A percentile compares a stretch with the other conserved stretches of the same genome.
Conservation (phyloP, 441 rosid species). For the Melastoma candidum region DNA sequence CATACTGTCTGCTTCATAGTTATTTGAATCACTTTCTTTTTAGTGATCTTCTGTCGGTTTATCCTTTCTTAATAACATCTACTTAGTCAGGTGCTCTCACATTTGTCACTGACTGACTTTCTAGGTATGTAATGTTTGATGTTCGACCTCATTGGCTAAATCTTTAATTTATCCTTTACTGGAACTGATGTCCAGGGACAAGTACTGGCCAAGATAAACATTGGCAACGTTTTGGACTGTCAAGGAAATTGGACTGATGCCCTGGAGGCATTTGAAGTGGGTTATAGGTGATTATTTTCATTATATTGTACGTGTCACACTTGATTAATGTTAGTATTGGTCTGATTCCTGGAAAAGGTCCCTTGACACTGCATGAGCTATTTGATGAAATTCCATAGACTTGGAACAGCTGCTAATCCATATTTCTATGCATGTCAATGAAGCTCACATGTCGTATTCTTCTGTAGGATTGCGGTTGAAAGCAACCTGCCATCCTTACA, state of each 20-base stretch:
- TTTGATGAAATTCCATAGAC: no score
- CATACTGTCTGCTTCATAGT: background rate
- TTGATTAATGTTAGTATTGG: background rate
- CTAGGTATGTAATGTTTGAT: constrained; percentile 2
- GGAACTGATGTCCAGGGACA: constrained; percentile 60
- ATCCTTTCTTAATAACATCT: no score
- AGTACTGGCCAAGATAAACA: constrained; percentile 72
- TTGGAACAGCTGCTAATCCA: no score
- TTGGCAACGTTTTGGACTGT: constrained; percentile 74
- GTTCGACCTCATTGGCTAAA: background rate
- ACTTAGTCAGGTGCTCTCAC: no score
- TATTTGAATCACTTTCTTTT: background rate
- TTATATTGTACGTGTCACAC: constrained; percentile 5
- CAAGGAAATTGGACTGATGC: constrained; percentile 72
- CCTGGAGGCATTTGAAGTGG: constrained; percentile 63
- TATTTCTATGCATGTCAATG: no score
- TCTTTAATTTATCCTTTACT: background rate
- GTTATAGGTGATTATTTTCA: constrained; percentile 45
- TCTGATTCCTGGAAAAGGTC: no score
- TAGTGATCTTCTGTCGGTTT: no score
- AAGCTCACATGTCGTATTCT: background rate
- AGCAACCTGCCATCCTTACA: constrained; percentile 63
- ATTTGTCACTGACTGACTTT: background rate
- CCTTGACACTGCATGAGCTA: no score
- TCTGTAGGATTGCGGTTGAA: constrained; percentile 64